phyloP scores from a whole-genome alignment of 192 early-diverging fungal species.

The Coemansia sp. region DNA sequence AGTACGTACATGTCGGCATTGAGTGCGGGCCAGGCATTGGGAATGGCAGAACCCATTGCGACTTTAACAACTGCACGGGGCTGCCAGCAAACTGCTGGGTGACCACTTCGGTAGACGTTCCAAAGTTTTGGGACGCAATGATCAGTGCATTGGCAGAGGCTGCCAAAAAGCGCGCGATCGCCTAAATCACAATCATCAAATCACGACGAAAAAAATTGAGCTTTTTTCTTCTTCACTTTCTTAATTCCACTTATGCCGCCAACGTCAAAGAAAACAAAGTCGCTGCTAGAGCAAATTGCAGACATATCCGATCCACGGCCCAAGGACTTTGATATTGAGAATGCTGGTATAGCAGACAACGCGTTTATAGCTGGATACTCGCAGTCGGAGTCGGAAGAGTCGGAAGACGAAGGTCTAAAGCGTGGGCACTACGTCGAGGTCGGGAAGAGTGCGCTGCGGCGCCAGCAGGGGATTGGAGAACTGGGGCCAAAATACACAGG shows the following conservation, averaged over 20 bases:
- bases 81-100: slow-evolving; percentile 22
- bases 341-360: slow-evolving; percentile 55
- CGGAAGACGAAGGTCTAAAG: slow-evolving; percentile 49
- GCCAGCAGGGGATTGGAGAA: slow-evolving; percentile 58
- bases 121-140: slow-evolving; percentile 31
- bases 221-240: background rate
- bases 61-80: slow-evolving; percentile 3
- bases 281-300: slow-evolving; percentile 49
- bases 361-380: slow-evolving; percentile 48
- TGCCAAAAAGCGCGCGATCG: background rate
- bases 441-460: slow-evolving; percentile 67
- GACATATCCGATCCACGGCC: slow-evolving; percentile 50
- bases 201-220: background rate
- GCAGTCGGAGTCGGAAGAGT: slow-evolving; percentile 52
- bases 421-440: slow-evolving; percentile 70
- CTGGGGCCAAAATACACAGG: slow-evolving; percentile 75
- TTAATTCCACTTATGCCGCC: slow-evolving; percentile 13
- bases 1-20: slow-evolving; percentile 9
- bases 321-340: slow-evolving; percentile 68
- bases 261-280: slow-evolving; percentile 29
- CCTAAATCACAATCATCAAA: background rate
- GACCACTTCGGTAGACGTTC: slow-evolving; percentile 14
- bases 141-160: slow-evolving; percentile 9
- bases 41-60: slow-evolving; percentile 13
- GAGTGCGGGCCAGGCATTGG: slow-evolving; percentile 5